Evolutionary conservation across 805 yeast genomes (phyloP), one percentile per base, ranked within the genome.

Genomic region (Torulaspora franciscae): DNA sequence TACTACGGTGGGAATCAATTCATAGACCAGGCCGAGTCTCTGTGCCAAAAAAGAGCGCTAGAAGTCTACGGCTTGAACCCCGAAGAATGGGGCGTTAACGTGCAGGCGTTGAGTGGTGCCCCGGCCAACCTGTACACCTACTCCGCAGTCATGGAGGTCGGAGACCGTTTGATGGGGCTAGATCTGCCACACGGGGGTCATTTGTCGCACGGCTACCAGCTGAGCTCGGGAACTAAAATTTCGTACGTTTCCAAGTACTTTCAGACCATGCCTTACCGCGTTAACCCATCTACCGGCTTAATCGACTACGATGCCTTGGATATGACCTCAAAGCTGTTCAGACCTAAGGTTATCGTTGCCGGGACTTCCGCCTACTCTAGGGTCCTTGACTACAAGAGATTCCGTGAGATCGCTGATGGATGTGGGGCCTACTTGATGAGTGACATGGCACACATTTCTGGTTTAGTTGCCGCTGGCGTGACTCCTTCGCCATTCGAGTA

Each of bases 131-230:
- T 91, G 66, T 87, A 91, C 59, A 89, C 89, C 27, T 91, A 91
- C 69, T 85, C 89, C 46, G 95, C 97, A 25, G 69, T 91, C 39
- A 69, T 91, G 78, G 83, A 85, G 58, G 88, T 85, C 40, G 93
- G 89, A 54, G 98, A 89, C 61, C 80, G 98, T 67, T 70, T 91
- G 54, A 91, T 91, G 99, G 99, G 99, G 59, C 78, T 91, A 53
- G 98, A 91, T 67, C 78, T 91, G 64, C 98, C 99, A 49, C 97
- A 91, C 61, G 99, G 99, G 60, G 99, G 99, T 55, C 99, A 91
- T 68, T 78, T 91, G 66, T 85, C 95, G 34, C 99, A 91, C 66
- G 99, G 99, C 57, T 91, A 91, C 72, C 96, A 89, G 73, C 86
- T 96, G 43, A 81, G 84, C 50, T 71, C 85, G 51, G 69, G 68